Conservation (phyloP, 192 early-diverging fungal genomes). For the Diversispora eburnea region DNA sequence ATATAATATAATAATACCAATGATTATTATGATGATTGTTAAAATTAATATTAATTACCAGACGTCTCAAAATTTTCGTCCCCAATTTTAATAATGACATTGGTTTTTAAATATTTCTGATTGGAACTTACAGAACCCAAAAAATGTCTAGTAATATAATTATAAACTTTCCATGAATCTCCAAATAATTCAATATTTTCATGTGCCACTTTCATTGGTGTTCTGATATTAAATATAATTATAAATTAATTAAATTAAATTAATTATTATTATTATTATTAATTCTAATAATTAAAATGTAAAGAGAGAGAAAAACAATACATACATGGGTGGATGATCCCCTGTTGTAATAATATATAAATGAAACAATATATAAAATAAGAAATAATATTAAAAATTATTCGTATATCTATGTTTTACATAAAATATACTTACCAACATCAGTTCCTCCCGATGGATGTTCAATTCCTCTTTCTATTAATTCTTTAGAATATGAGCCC, state of each 20-base stretch:
- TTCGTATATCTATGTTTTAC: neutral
- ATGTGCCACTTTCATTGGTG: slow-evolving; percentile 41
- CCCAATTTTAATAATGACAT: slow-evolving; percentile 35
- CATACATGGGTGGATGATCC: slow-evolving; percentile 54
- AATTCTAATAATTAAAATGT: no score
- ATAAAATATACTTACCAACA: slow-evolving; percentile 31
- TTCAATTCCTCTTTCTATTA: slow-evolving; percentile 35
- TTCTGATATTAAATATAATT: slow-evolving; percentile 28
- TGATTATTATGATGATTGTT: neutral
- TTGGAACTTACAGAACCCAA: slow-evolving; percentile 45
- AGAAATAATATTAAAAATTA: neutral
- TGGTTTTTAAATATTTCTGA: slow-evolving; percentile 42
- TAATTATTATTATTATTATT: no score
- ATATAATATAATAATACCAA: neutral
- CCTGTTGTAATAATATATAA: neutral
- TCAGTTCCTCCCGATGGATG: slow-evolving; percentile 44
- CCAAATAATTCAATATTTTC: slow-evolving; percentile 41
- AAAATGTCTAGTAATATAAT: slow-evolving; percentile 42
- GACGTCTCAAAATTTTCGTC: slow-evolving; percentile 42
- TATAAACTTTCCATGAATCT: slow-evolving; percentile 47
- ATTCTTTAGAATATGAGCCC: slow-evolving; percentile 34
- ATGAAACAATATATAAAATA: no score
- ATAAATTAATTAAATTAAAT: no score
- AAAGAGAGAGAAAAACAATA: neutral
- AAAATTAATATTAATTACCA: slow-evolving; percentile 16